phyloP scores from a whole-genome alignment of 768 basidiomycete species.

The Vararia minispora region DNA sequence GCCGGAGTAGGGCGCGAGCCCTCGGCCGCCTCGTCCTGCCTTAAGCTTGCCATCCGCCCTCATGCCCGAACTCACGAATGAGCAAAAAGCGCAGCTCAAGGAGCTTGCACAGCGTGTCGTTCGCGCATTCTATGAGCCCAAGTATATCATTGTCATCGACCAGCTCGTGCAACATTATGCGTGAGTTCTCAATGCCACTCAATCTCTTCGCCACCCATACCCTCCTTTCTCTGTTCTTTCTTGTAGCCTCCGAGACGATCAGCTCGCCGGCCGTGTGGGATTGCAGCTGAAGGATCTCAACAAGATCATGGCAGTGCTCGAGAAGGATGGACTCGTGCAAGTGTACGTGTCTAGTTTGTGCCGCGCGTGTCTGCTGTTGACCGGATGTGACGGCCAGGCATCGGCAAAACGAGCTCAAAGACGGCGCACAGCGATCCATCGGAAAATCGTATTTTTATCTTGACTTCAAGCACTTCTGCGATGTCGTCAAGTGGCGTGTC shows the following conservation, averaged over 20 bases:
- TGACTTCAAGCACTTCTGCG: constrained; percentile 90
- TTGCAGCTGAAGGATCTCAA: constrained; percentile 83
- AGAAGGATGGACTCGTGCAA: constrained; percentile 67
- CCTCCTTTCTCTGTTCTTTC: constrained; percentile 13
- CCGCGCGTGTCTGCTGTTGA: neutral
- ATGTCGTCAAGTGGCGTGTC: constrained; percentile 96
- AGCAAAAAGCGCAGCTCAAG: constrained; percentile 73
- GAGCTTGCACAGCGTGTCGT: constrained; percentile 89
- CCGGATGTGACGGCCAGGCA: constrained; percentile 36
- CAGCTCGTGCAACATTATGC: constrained; percentile 87
- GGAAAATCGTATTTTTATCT: constrained; percentile 94
- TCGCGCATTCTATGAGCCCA: constrained; percentile 90
- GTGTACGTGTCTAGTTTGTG: constrained; percentile 38
- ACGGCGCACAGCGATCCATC: constrained; percentile 78
- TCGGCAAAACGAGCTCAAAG: constrained; percentile 86
- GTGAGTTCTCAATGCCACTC: constrained; percentile 49
- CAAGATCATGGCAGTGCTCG: constrained; percentile 76
- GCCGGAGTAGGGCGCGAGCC: too few relatives aligned
- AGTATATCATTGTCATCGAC: constrained; percentile 86
- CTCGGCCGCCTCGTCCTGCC: too few relatives aligned
- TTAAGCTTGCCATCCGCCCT: too few relatives aligned
- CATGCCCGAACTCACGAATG: constrained; percentile 45
- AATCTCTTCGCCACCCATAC: constrained; percentile 14
- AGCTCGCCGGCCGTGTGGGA: constrained; percentile 83
- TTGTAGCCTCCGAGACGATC: constrained; percentile 82